Evolutionary conservation across 129 eudicot species (phyloP), one percentile per base, ranked within the genome.

Genomic region (Saposhnikovia divaricata): DNA sequence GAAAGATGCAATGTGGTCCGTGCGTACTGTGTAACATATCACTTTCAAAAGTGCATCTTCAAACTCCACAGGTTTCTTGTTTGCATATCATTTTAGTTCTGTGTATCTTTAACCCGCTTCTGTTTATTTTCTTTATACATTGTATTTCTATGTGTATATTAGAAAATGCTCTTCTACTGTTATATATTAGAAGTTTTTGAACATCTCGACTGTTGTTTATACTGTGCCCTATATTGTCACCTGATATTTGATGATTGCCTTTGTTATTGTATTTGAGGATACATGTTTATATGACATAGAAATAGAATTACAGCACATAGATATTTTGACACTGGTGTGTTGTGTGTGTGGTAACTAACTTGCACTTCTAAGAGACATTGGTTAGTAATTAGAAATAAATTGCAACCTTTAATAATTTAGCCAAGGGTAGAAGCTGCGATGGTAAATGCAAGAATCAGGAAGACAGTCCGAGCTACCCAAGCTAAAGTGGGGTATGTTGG

Each of bases 401-500:
- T 71, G 10, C 31, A 18, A 18, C 34, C 34, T 31, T 31, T 31
- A 31, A 31, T 31, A 31, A 31, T 31, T 31, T 31, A 96, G 99
- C 99, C 99, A 81, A 87, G 99, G 65, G 93, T 90, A 3, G 99
- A 96, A 88, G 99, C 97, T 76, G 99, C 98, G 18, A 92, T 96
- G 97, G 96, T 96, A 53, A 96, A 96, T 57, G 99, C 99, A 79
- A 87, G 99, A 84, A 96, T 96, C 69, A 87, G 91, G 25, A 92
- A 96, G 86, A 89, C 99, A 3, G 98, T 92, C 31, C 78, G 87
- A 59, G 91, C 95, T 75, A 90, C 87, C 50, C 85, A 87, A 44
- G 99, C 97, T 47, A 96, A 87, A 81, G 99, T 96, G 15, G 99
- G 94, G 21, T 92, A 96, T 81, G 76, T 96, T 25, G 99, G 99